Evolutionary conservation across 108 stramenopile genomes (phyloP).

Genomic region (Schizochytrium sp.): DNA sequence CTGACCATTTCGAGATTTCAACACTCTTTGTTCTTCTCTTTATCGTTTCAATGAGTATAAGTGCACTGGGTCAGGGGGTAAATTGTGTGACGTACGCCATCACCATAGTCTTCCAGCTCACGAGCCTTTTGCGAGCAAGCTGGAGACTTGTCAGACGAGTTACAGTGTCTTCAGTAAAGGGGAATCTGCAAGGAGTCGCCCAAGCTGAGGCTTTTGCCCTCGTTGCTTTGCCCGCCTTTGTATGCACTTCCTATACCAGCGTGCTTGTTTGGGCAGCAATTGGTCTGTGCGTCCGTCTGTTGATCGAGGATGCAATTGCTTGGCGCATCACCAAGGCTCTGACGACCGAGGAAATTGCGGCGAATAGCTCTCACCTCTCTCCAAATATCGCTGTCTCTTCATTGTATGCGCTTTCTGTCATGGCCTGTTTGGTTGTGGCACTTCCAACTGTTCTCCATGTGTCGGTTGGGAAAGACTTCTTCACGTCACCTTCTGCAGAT

Average conservation of each 20-base stretch:
- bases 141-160: too few species aligned
- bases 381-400: background rate
- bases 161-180: background rate
- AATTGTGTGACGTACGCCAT: background rate
- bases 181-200: background rate
- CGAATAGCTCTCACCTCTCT: background rate
- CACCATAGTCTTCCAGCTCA: background rate
- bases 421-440: background rate
- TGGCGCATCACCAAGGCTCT: background rate
- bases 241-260: background rate
- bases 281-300: background rate
- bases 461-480: background rate
- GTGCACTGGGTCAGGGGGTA: background rate
- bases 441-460: background rate
- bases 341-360: background rate
- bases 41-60: background rate
- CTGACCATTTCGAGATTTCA: background rate
- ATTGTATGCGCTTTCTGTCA: background rate
- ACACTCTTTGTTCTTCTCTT: background rate
- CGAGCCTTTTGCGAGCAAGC: too few species aligned
- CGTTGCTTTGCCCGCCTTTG: background rate
- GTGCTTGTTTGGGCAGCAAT: conserved; percentile 1
- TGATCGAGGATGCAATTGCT: background rate
- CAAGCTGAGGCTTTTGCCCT: background rate
- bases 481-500: background rate